A percentile compares a stretch with the other conserved stretches of the same genome.
Evolutionary conservation across 2,329 filamentous ascomycete species (phyloP).

Genomic region (Grosmannia serpens): DNA sequence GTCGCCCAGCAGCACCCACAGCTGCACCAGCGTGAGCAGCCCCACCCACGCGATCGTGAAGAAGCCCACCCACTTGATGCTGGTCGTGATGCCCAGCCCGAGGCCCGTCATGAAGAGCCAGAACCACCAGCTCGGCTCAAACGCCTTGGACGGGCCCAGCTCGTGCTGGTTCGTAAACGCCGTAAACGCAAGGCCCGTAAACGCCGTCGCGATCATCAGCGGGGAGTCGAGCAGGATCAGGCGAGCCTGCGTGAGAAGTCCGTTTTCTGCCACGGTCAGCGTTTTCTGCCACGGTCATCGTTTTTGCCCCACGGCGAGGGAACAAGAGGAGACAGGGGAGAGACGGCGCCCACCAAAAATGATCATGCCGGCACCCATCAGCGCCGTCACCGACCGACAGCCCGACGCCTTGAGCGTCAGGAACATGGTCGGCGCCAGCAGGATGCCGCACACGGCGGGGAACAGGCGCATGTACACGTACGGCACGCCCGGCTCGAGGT

Average conservation of each 20-base stretch:
- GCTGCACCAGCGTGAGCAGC: constrained; percentile 75
- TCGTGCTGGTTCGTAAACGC: constrained; percentile 97
- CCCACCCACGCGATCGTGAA: constrained; percentile 99
- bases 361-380: constrained; percentile 72
- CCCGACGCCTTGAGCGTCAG: constrained; percentile 83
- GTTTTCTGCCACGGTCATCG: constrained; percentile 53
- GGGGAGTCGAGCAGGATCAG: constrained; percentile 94
- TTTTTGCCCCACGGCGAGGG: not conserved
- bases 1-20: constrained; percentile 92
- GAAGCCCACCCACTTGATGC: constrained; percentile 97
- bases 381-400: constrained; percentile 75
- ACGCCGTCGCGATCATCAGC: constrained; percentile 81
- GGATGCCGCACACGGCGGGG: constrained; percentile 77
- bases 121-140: constrained; percentile 92
- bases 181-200: constrained; percentile 80
- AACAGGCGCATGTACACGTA: constrained; percentile 97
- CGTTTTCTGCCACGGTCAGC: constrained; percentile 58
- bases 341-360: constrained; percentile 68
- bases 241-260: constrained; percentile 85
- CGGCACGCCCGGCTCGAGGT: constrained; percentile 84
- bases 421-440: constrained; percentile 87
- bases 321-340: not conserved
- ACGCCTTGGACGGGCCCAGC: constrained; percentile 77
- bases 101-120: constrained; percentile 84
- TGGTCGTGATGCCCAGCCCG: constrained; percentile 77